Evolutionary conservation across 441 rosid genomes (phyloP).

Genomic region (Pelargonium citronellum): DNA sequence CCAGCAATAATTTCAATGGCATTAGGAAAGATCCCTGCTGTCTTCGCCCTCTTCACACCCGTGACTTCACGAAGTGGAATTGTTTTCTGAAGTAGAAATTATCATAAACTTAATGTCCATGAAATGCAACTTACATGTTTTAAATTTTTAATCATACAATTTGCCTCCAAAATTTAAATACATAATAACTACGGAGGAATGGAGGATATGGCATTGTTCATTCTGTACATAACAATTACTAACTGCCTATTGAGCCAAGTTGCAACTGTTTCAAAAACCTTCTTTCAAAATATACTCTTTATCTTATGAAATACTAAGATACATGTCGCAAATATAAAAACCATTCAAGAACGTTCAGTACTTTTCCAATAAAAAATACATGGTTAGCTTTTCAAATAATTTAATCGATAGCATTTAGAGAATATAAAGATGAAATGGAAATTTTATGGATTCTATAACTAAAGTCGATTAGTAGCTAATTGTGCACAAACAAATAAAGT

Average conservation of each 20-base stretch:
- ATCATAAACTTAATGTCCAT: background rate
- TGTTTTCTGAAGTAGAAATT: slow-evolving; percentile 47
- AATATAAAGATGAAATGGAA: no score
- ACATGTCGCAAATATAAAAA: no score
- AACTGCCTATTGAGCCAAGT: no score
- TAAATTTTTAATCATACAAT: background rate
- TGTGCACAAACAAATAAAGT: background rate
- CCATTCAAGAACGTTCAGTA: no score
- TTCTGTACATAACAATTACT: no score
- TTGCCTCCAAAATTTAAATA: background rate
- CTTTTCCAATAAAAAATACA: no score
- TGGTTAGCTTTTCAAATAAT: no score
- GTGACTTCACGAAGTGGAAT: slow-evolving; percentile 63
- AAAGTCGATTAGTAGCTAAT: background rate
- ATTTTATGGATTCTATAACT: background rate
- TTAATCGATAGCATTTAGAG: no score
- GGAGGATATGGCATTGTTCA: no score
- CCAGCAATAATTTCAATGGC: slow-evolving; percentile 86
- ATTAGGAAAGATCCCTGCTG: slow-evolving; percentile 91
- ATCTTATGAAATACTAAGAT: no score
- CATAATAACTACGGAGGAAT: background rate
- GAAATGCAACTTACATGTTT: background rate
- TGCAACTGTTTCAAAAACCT: no score
- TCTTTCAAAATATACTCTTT: no score
- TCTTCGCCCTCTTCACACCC: slow-evolving; percentile 82